Percentiles rank a stretch among this genome's conserved stretches.
These are phyloP conservation scores for Limonium bicolor DNA, from an alignment of 148 eudicot genomes.

Conservation along the genomic window DNA sequence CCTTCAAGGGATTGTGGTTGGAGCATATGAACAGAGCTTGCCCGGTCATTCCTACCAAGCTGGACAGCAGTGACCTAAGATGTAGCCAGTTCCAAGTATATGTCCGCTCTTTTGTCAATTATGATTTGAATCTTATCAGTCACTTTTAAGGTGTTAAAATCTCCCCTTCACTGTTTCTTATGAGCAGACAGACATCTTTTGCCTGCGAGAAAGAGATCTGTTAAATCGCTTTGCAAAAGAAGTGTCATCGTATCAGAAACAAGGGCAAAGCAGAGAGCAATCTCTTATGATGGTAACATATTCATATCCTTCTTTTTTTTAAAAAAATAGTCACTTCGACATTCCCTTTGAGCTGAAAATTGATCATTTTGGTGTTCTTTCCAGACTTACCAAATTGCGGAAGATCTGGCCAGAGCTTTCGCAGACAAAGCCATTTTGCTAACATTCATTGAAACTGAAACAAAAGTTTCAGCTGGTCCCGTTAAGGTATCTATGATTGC, in stretches of 20 bases:
- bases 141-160: too few relatives aligned
- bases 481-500: constrained; percentile 45
- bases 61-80: constrained; percentile 43
- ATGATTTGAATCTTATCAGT: too few relatives aligned
- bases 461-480: constrained; percentile 33
- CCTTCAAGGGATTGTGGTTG: constrained; percentile 76
- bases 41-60: constrained; percentile 57
- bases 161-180: too few relatives aligned
- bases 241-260: constrained; percentile 45
- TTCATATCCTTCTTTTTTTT: neutral
- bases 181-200: constrained; percentile 65
- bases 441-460: constrained; percentile 52
- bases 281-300: constrained; percentile 56
- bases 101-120: neutral
- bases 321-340: too few relatives aligned
- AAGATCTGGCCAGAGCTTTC: constrained; percentile 73
- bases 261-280: constrained; percentile 67
- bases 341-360: neutral
- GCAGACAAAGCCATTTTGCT: constrained; percentile 51
- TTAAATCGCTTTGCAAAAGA: constrained; percentile 60
- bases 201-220: constrained; percentile 81
- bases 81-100: constrained; percentile 63
- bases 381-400: constrained; percentile 59
- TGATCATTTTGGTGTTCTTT: neutral
- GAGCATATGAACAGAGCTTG: constrained; percentile 79